Evolutionary conservation across 192 early-diverging fungal genomes (phyloP), one percentile per base, ranked within the genome.

Genomic region (Rhizophagus sp.): DNA sequence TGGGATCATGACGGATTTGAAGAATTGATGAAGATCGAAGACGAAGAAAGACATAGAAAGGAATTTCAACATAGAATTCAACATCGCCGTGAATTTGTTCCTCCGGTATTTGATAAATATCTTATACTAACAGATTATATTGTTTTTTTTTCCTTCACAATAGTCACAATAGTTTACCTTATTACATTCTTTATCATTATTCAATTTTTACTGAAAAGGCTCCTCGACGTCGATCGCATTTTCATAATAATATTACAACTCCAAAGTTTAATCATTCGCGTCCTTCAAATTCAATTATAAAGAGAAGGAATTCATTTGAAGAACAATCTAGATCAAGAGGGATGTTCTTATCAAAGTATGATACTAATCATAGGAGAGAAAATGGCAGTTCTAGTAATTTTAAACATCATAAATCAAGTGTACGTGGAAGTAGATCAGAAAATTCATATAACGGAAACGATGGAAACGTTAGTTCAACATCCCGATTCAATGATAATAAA

Each of bases 1-100:
- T 89, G 88, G 88, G 83, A 81, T 76, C 88, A 89, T 64, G 83
- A 84, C 52, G 88, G 88, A 0, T 89, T 81, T 73, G 85, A 89
- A n/a, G 84, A 88, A 69, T 67, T 89, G 57, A 79, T 87, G 83
- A 82, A 77, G 41, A 82, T 87, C 2, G 85, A 89, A 73, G 85
- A 88, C 47, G 76, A 78, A 52, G 76, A 68, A 47, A 25, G 17
- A n/a, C 61, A 19, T 36, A 27, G 61, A 30, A 76, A 61, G 62
- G 74, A 63, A 39, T 33, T 27, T 36, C 61, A 76, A 52, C 72
- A 49, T 17, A 49, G 50, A 9, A 12, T 52, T 13, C 73, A 74
- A 27, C 44, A 61, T 22, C 73, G 73, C 10, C 73, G 50, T 44
- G 70, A 36, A 13, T 47, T 67, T 67, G n/a, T 17, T 44, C 68